Evolutionary conservation across 768 basidiomycete species (phyloP).

Genomic region (Lactifluus subvellereus): DNA sequence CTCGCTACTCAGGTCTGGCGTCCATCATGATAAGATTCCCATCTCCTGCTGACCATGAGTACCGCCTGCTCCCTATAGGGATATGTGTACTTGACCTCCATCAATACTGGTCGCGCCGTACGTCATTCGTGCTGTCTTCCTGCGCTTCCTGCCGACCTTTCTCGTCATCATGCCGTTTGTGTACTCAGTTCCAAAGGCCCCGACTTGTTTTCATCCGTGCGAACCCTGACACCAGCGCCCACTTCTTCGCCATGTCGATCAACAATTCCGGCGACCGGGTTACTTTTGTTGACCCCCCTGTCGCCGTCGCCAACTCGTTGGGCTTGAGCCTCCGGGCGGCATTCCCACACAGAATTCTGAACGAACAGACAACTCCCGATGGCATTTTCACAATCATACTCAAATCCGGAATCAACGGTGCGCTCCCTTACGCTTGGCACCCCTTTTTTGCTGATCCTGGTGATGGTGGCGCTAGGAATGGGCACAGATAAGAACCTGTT

Average conservation of each 20-base stretch:
- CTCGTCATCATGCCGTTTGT: constrained; percentile 18
- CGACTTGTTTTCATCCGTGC: constrained; percentile 62
- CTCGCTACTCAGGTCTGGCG: constrained; percentile 52
- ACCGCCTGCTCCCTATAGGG: constrained; percentile 41
- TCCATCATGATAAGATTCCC: constrained; percentile 19
- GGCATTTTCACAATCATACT: constrained; percentile 52
- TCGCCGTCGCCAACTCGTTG: constrained; percentile 35
- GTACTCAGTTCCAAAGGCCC: constrained; percentile 39
- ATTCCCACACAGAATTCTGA: constrained; percentile 40
- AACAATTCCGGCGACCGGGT: constrained; percentile 56
- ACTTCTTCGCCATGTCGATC: constrained; percentile 63
- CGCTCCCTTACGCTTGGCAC: not conserved
- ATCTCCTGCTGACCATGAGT: constrained; percentile 5
- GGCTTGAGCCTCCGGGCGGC: constrained; percentile 36
- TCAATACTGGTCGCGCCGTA: constrained; percentile 50
- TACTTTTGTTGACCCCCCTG: constrained; percentile 39
- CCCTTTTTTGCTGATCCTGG: not conserved
- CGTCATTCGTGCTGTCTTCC: constrained; percentile 26
- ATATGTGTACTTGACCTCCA: constrained; percentile 55
- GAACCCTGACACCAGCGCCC: constrained; percentile 41
- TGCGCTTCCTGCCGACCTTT: not conserved
- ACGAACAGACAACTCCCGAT: constrained; percentile 42
- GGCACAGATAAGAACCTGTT: constrained; percentile 48
- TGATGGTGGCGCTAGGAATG: constrained; percentile 16
- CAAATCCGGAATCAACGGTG: constrained; percentile 31